Conservation (phyloP, 1,284 basidiomycete genomes). For the Thelephora terrestris region DNA sequence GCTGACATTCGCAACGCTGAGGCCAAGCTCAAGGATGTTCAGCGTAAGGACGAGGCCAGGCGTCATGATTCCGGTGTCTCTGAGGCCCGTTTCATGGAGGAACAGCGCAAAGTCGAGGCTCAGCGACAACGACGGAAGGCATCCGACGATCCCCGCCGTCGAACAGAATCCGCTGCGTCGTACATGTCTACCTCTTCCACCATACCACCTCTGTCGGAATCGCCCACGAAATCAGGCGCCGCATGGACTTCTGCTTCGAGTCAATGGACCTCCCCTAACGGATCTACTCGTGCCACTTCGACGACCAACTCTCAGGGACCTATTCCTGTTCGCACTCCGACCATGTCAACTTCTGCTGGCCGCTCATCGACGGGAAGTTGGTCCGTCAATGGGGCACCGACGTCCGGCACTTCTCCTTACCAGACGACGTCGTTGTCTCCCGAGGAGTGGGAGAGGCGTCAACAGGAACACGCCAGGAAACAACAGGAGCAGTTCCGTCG, state of each 20-base stretch:
- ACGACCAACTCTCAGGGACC: slow-evolving; percentile 16
- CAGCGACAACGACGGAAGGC: slow-evolving; percentile 9
- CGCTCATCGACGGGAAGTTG: background rate
- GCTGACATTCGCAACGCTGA: slow-evolving; percentile 6
- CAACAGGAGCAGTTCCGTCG: slow-evolving; percentile 50
- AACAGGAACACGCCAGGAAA: slow-evolving; percentile 42
- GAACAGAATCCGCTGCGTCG: slow-evolving; percentile 12
- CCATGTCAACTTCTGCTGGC: slow-evolving; percentile 15
- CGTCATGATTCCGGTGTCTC: background rate
- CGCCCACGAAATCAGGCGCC: background rate
- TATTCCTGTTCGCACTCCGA: slow-evolving; percentile 15
- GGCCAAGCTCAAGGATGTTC: background rate
- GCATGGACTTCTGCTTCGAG: slow-evolving; percentile 5
- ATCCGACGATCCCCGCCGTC: slow-evolving; percentile 16
- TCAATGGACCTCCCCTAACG: slow-evolving; percentile 5
- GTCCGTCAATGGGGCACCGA: slow-evolving; percentile 10
- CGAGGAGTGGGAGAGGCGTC: slow-evolving; percentile 45
- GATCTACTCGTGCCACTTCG: slow-evolving; percentile 14
- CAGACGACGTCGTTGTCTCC: slow-evolving; percentile 14
- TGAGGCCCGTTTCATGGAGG: background rate
- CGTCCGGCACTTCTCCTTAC: slow-evolving; percentile 16
- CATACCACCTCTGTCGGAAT: background rate
- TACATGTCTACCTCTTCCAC: slow-evolving; percentile 13
- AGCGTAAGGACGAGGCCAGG: slow-evolving; percentile 1
- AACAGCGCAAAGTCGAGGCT: slow-evolving; percentile 7